phyloP scores from a whole-genome alignment of 306 rosid species.

The Potentilla sterilis region DNA sequence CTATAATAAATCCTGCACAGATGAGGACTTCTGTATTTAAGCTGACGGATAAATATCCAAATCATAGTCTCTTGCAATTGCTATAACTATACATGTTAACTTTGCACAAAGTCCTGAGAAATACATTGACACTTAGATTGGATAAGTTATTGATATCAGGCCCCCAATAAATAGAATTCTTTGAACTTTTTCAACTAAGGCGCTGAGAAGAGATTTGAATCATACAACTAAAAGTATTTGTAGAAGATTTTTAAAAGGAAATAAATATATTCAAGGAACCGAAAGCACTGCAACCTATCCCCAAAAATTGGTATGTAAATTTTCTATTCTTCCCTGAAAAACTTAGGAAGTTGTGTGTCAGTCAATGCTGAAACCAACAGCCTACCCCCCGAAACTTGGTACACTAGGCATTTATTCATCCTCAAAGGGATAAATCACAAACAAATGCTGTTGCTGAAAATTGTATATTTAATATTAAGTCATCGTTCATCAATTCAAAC shows the following conservation, averaged over 20 bases:
- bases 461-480: not conserved
- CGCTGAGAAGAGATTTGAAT: not conserved
- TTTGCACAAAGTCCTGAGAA: not conserved
- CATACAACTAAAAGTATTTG: not conserved
- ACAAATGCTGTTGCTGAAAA: not conserved
- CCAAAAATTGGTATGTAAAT: too few relatives aligned
- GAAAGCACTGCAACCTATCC: not conserved
- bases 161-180: not conserved
- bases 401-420: not conserved
- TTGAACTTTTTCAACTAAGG: not conserved
- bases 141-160: not conserved
- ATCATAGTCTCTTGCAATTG: not conserved
- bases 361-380: not conserved
- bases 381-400: not conserved
- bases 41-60: not conserved
- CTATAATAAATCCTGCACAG: slow-evolving; percentile 18
- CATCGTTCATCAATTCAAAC: not conserved
- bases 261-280: not conserved
- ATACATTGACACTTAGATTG: not conserved
- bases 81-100: not conserved
- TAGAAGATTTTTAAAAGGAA: not conserved
- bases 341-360: not conserved
- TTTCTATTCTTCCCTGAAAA: too few relatives aligned
- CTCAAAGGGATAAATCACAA: not conserved
- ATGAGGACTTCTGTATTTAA: slow-evolving; percentile 5